Percentiles rank a stretch among this genome's conserved stretches.
phyloP scores from a whole-genome alignment of 345 rosid species.

The Lepidium africanum region DNA sequence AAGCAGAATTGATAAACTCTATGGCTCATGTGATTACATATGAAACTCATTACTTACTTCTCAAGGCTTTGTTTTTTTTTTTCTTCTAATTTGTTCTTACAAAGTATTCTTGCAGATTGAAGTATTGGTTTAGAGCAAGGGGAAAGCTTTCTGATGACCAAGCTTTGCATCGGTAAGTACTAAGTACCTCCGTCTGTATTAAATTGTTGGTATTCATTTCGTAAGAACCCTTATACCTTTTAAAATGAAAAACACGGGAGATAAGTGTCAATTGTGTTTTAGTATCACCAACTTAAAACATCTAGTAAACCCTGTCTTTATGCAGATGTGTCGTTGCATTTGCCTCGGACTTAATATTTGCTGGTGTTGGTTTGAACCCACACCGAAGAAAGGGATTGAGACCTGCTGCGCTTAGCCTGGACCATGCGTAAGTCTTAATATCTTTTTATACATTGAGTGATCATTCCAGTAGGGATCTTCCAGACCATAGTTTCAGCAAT shows the following conservation, averaged over 20 bases:
- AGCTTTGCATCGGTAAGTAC: conserved; percentile 78
- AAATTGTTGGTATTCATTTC: not conserved
- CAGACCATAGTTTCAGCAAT: not conserved
- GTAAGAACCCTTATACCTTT: not conserved
- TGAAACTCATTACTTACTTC: not conserved
- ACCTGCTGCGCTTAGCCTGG: conserved; percentile 65
- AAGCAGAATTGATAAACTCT: not conserved
- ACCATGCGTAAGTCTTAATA: conserved; percentile 67
- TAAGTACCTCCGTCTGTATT: not conserved
- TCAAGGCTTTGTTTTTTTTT: not conserved
- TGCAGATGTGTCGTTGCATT: conserved; percentile 90
- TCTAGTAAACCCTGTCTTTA: not conserved
- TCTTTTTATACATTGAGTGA: not conserved
- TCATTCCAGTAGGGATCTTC: not conserved
- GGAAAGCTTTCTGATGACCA: conserved; percentile 95
- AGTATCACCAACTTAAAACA: not conserved
- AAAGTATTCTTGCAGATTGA: conserved; percentile 45
- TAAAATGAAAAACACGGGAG: not conserved
- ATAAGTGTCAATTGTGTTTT: not conserved
- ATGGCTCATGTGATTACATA: not conserved
- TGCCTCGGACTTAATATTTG: conserved; percentile 83
- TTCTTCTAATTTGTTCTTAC: not conserved
- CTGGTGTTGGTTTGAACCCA: conserved; percentile 74
- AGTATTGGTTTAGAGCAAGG: conserved; percentile 88
- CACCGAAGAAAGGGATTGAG: conserved; percentile 63